Evolutionary conservation across 1,139 yeast genomes (phyloP).

Genomic region (Yamadazyma aaseri): DNA sequence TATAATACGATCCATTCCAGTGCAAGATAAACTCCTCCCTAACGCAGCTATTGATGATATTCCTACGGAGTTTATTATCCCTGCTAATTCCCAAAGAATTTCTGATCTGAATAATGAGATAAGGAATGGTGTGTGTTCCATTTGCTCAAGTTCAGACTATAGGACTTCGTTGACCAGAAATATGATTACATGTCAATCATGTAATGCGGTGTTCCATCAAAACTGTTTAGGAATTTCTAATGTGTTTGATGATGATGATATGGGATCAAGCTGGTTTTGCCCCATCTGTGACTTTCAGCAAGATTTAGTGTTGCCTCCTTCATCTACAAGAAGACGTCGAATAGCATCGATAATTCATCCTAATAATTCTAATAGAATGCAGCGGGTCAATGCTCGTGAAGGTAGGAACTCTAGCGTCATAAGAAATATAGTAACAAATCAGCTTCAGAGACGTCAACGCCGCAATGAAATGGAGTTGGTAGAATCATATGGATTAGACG

Average conservation of each 20-base stretch:
- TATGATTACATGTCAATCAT: conserved; percentile 31
- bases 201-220: conserved; percentile 37
- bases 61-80: conserved; percentile 37
- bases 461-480: neutral
- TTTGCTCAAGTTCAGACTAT: conserved; percentile 40
- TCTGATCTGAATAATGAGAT: conserved; percentile 1
- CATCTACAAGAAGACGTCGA: neutral
- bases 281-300: conserved; percentile 44
- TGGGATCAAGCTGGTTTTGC: conserved; percentile 34
- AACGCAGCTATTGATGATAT: conserved; percentile 41
- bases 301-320: conserved; percentile 17
- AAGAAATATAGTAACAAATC: neutral
- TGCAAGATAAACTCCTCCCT: conserved; percentile 33
- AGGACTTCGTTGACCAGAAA: conserved; percentile 18
- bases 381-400: neutral
- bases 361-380: neutral
- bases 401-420: neutral
- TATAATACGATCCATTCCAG: conserved; percentile 15
- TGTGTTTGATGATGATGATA: conserved; percentile 11
- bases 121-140: conserved; percentile 25
- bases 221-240: conserved; percentile 31
- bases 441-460: neutral
- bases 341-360: neutral
- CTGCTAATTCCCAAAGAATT: conserved; percentile 13
- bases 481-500: neutral